phyloP scores from a whole-genome alignment of 1,139 yeast species.

The Nadsonia starkeyi-henricii region DNA sequence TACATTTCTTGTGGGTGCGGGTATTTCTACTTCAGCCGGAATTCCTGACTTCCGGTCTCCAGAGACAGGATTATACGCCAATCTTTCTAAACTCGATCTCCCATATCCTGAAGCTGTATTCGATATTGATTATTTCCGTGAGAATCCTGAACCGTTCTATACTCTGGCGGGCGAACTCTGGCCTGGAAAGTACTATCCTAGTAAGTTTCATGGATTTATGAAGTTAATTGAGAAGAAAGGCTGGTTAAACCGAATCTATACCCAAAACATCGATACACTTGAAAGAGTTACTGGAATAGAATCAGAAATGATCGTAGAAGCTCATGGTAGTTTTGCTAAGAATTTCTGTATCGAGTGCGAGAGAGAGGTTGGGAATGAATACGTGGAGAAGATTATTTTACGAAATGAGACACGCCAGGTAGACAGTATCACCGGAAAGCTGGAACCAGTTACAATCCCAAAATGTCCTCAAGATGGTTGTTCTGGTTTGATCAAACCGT shows the following conservation, averaged over 20 bases:
- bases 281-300: slow-evolving; percentile 74
- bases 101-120: slow-evolving; percentile 95
- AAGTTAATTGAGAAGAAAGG: slow-evolving; percentile 50
- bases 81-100: slow-evolving; percentile 54
- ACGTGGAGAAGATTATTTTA: slow-evolving; percentile 34
- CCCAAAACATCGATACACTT: slow-evolving; percentile 86
- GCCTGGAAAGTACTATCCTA: slow-evolving; percentile 79
- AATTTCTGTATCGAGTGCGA: slow-evolving; percentile 74
- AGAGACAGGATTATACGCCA: slow-evolving; percentile 77
- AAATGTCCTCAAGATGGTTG: slow-evolving; percentile 35
- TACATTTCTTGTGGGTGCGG: slow-evolving; percentile 54
- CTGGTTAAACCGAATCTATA: slow-evolving; percentile 54
- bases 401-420: slow-evolving; percentile 7
- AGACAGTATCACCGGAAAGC: slow-evolving; percentile 10
- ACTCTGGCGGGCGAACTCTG: slow-evolving; percentile 70
- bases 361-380: slow-evolving; percentile 37
- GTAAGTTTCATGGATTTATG: slow-evolving; percentile 64
- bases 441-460: slow-evolving; percentile 30
- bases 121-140: slow-evolving; percentile 66
- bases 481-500: slow-evolving; percentile 71
- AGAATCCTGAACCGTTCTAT: slow-evolving; percentile 72
- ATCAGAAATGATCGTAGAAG: slow-evolving; percentile 59
- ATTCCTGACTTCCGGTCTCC: slow-evolving; percentile 83
- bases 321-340: slow-evolving; percentile 85
- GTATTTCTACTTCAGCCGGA: slow-evolving; percentile 84